Evolutionary conservation across 108 stramenopile species (phyloP).

Genomic region (Mediolabrus comicus): DNA sequence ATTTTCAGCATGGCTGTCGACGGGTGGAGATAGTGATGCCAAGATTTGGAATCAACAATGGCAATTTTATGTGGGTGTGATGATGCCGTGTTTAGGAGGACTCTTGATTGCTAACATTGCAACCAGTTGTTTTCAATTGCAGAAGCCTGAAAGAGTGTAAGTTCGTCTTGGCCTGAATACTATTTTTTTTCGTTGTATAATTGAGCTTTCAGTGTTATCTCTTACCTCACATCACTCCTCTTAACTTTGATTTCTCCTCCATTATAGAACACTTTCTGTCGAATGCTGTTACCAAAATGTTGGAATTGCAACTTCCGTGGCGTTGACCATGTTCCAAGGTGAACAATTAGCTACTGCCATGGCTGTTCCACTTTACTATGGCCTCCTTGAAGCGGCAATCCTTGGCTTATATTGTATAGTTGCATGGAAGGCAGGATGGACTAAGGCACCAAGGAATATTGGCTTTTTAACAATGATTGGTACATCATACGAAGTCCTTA

Average conservation of each 20-base stretch:
- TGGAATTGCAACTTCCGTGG: conserved; percentile 82
- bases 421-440: conserved; percentile 78
- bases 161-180: conserved; percentile 11
- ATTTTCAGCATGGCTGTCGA: conserved; percentile 66
- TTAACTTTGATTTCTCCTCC: background rate
- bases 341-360: conserved; percentile 64
- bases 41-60: conserved; percentile 75
- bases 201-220: no score
- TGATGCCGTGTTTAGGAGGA: conserved; percentile 63
- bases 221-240: background rate
- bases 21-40: conserved; percentile 52
- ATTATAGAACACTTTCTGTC: conserved; percentile 59
- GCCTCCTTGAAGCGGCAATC: conserved; percentile 64
- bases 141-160: conserved; percentile 74
- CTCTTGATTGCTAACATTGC: conserved; percentile 61
- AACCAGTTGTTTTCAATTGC: conserved; percentile 45
- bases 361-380: conserved; percentile 81
- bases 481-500: conserved; percentile 43
- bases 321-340: conserved; percentile 76
- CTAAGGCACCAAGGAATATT: conserved; percentile 74
- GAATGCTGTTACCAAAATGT: conserved; percentile 90
- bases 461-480: conserved; percentile 40
- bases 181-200: no score
- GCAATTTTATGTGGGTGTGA: conserved; percentile 77
- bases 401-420: conserved; percentile 70